Evolutionary conservation across 352 stramenopile species (phyloP), one percentile per base, ranked within the genome.

Genomic region (Globisporangium solare): DNA sequence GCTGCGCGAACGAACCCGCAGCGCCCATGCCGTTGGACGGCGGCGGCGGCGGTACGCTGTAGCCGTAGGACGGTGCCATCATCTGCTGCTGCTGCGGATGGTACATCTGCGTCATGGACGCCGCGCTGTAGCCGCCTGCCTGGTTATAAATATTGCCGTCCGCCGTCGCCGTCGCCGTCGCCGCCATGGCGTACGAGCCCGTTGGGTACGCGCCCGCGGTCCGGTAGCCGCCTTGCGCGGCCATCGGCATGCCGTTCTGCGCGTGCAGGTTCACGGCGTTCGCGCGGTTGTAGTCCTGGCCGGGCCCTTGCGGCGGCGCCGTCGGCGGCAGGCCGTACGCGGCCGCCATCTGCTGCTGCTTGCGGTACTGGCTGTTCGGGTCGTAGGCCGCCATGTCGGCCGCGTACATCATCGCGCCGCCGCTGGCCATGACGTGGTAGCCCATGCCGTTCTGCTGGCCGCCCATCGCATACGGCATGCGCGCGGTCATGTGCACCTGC

Each of bases 341-440:
- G 0, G 40, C 46, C 17, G 45, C 31, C 55, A 61, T 47, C 41
- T 43, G 15, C 18, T 45, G 64, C 50, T 43, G 39, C 45, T 84
- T 84, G 45, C 74, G 61, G 61, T 82, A 82, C 49, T 82, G 74
- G 2, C n/a, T n/a, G n/a, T 67, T 76, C 17, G 74, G 74, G 57
- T 83, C 74, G 56, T 83, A 85, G 17, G 70, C 64, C 11, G 71
- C 24, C 67, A 79, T 76, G 24, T 79, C 74, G 24, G 55, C 62
- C 48, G 63, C 43, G 53, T 85, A 82, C 72, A 85, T 64, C 61
- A 76, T 78, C 37, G 20, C 32, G 54, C 50, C 54, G 21, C 54
- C 39, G 57, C 72, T 63, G n/a, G n/a, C n/a, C 51, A 54, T 56
- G 10, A 66, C 62, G 17, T 74, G 70, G 15, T 56, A 49, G 7